Evolutionary conservation across 352 stramenopile genomes (phyloP).

Genomic region (Aphanomyces astaci): DNA sequence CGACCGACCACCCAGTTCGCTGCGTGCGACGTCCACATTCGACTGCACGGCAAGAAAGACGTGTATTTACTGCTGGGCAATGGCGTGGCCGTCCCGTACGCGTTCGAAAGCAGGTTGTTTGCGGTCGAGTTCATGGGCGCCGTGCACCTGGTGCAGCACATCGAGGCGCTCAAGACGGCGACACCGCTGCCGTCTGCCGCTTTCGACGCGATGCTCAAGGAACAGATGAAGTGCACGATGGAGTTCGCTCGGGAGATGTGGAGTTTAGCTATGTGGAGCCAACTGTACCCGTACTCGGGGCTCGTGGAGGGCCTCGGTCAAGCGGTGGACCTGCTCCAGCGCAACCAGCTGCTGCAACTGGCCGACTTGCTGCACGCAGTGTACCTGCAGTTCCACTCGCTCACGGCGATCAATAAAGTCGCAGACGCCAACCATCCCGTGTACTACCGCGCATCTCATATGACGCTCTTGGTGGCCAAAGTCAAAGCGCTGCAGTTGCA

Average conservation of each 20-base stretch:
- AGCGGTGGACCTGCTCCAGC: not conserved
- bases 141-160: conserved; percentile 13
- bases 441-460: conserved; percentile 16
- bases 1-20: not conserved
- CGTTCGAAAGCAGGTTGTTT: not conserved
- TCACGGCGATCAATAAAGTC: conserved; percentile 11
- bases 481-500: not conserved
- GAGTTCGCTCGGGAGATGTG: conserved; percentile 17
- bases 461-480: not conserved
- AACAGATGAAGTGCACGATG: not conserved
- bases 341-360: not conserved
- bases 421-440: not conserved
- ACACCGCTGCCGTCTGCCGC: not conserved
- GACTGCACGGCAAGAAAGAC: not conserved
- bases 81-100: not conserved
- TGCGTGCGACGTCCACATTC: not conserved
- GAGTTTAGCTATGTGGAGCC: conserved; percentile 14
- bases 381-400: conserved; percentile 4
- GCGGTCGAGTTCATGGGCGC: conserved; percentile 14
- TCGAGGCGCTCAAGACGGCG: conserved; percentile 2
- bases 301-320: not conserved
- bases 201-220: not conserved
- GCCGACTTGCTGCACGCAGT: not conserved
- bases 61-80: not conserved
- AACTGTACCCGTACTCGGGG: conserved; percentile 12